A percentile compares a stretch with the other conserved stretches of the same genome.
phyloP scores from a whole-genome alignment of 805 yeast species.

The Yamadazyma sp. region DNA sequence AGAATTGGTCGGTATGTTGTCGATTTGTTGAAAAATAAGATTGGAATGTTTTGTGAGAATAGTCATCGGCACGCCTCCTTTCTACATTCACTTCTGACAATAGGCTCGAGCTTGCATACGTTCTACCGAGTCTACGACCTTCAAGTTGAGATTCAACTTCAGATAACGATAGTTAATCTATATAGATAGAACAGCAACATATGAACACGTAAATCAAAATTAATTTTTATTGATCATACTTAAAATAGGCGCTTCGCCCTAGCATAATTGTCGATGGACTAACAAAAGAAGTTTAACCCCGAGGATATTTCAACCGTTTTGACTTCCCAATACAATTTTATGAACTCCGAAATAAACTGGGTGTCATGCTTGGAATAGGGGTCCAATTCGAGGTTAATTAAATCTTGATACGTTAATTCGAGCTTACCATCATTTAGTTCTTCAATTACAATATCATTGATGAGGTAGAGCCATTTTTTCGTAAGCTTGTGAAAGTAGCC shows the following conservation, averaged over 20 bases:
- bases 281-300: conserved; percentile 16
- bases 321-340: conserved; percentile 26
- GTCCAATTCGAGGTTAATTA: conserved; percentile 43
- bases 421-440: conserved; percentile 19
- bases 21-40: conserved; percentile 11
- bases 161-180: neutral
- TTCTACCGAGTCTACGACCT: too few species aligned
- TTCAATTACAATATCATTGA: conserved; percentile 36
- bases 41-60: conserved; percentile 6
- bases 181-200: neutral
- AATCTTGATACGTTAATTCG: conserved; percentile 41
- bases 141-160: neutral
- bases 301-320: conserved; percentile 17
- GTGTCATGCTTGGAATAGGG: conserved; percentile 40
- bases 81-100: too few species aligned
- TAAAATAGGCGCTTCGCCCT: neutral
- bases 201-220: too few species aligned
- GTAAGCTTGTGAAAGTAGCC: conserved; percentile 42
- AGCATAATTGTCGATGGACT: neutral
- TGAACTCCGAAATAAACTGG: conserved; percentile 36
- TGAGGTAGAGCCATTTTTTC: conserved; percentile 35
- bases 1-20: conserved; percentile 9
- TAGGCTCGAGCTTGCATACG: too few species aligned
- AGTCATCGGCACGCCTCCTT: conserved; percentile 4
- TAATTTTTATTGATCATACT: neutral